Percentiles rank a stretch among this genome's conserved stretches.
These are phyloP conservation scores for Coniochaeta sp. DNA, from an alignment of 2,329 filamentous ascomycete species.

Conservation along the genomic window DNA sequence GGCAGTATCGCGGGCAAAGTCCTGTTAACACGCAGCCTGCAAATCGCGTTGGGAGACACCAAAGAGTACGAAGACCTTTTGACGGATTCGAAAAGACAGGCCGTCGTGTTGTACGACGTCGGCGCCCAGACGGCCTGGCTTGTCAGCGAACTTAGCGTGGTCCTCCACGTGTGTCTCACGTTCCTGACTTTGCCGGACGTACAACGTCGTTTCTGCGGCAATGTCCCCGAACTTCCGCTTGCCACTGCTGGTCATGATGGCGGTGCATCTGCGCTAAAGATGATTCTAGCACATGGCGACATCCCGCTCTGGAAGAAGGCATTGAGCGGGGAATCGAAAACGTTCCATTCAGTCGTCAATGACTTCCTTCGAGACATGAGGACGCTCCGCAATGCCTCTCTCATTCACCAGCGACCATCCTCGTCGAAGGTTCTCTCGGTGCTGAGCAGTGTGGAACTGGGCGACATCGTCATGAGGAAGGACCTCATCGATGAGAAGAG, in stretches of 20 bases:
- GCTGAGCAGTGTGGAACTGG: background rate
- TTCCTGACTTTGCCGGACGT: background rate
- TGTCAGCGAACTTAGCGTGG: background rate
- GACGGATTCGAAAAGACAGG: background rate
- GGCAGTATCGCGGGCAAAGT: background rate
- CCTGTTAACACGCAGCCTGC: background rate
- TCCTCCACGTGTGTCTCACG: background rate
- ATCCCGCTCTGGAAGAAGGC: background rate
- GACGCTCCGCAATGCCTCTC: background rate
- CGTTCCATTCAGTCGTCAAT: background rate
- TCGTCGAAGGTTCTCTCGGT: background rate
- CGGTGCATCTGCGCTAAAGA: background rate
- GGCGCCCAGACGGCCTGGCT: background rate
- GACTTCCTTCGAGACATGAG: background rate
- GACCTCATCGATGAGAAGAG: background rate
- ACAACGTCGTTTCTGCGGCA: background rate
- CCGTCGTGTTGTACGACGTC: background rate
- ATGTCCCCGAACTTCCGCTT: background rate
- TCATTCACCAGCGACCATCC: background rate
- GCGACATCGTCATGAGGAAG: background rate
- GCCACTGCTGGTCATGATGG: background rate
- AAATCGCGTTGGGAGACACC: background rate
- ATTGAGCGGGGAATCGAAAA: background rate
- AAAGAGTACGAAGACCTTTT: background rate
- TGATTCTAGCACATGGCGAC: background rate